phyloP scores from a whole-genome alignment of 805 yeast genomes.

The Schwanniomyces yamadae region DNA sequence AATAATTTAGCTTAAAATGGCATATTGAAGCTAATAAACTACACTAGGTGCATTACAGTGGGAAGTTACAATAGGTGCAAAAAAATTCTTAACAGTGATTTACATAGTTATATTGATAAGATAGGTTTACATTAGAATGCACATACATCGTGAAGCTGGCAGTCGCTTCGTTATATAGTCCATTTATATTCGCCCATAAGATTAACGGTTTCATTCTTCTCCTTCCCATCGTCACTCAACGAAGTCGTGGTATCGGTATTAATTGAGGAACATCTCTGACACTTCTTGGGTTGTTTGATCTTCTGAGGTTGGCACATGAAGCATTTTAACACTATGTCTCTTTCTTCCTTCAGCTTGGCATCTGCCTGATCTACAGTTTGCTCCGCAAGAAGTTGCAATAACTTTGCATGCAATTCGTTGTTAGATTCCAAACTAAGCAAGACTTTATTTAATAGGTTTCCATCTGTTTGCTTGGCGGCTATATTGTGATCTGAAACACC shows the following conservation, averaged over 20 bases:
- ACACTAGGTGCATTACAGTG: no score
- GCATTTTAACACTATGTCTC: slow-evolving; percentile 14
- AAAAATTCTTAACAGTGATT: no score
- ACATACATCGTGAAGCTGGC: no score
- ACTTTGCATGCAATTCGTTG: slow-evolving; percentile 7
- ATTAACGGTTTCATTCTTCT: slow-evolving; percentile 17
- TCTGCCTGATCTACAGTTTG: slow-evolving; percentile 1
- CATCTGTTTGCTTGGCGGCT: no score
- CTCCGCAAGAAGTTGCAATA: slow-evolving; percentile 2
- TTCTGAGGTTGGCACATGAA: slow-evolving; percentile 14
- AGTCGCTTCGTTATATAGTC: no score
- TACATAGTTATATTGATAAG: no score
- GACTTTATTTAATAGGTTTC: not conserved
- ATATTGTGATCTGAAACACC: not conserved
- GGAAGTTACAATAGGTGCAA: no score
- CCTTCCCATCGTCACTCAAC: not conserved
- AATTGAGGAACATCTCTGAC: slow-evolving; percentile 13
- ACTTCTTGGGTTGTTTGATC: slow-evolving; percentile 7
- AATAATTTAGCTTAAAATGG: no score
- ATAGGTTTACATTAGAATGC: no score
- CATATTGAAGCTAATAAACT: no score
- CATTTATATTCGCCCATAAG: slow-evolving; percentile 33
- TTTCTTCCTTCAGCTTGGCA: not conserved
- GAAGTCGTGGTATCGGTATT: slow-evolving; percentile 6
- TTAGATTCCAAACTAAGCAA: slow-evolving; percentile 6